Evolutionary conservation across 192 early-diverging fungal genomes (phyloP), one percentile per base, ranked within the genome.

Genomic region (Coemansia sp.): DNA sequence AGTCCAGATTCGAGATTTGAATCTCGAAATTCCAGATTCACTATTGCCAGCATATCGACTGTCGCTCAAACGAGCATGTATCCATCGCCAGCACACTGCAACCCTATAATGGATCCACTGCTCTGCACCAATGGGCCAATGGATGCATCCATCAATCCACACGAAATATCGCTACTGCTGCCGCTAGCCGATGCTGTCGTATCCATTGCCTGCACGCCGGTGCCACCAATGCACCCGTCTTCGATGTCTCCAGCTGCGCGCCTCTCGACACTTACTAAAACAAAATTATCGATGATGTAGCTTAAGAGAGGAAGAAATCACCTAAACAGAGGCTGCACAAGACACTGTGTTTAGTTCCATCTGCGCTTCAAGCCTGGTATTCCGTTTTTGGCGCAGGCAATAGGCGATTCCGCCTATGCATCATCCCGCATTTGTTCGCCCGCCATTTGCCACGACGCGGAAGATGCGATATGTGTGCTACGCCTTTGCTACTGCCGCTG

Each of bases 231-330:
- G 3, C 38, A 5, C 19, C 14, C 18, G 20, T 9, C 9, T 9
- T 20, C 1, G 9, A 2, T 6, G 10, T 23, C 2, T 34, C 7
- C 32, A 20, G 9, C 11, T 5, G 4, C 22, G 27, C 2, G 14
- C n/a, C 7, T 7, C 17, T 4, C 10, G 32, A 60, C 47, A 72
- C 68, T 64, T 72, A 72, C 68, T 60, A 30, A 34, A 46, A 60
- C 45, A 52, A 64, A 25, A 42, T 24, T 48, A 36, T 54, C 47
- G 46, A 55, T 25, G 48, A 49, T 45, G 45, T 45, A 55, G 19
- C 55, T 52, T 28, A 39, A 49, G 40, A 48, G 48, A 56, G 48
- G 53, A 56, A 37, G 48, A 50, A 61, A 43, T 44, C 33, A 25
- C 15, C 30, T 11, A 32, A 32, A 32, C 11, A 32, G 11, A 5